These are phyloP conservation scores for Penicillium taxi DNA, from an alignment of 495 filamentous ascomycete species.

Conservation along the genomic window DNA sequence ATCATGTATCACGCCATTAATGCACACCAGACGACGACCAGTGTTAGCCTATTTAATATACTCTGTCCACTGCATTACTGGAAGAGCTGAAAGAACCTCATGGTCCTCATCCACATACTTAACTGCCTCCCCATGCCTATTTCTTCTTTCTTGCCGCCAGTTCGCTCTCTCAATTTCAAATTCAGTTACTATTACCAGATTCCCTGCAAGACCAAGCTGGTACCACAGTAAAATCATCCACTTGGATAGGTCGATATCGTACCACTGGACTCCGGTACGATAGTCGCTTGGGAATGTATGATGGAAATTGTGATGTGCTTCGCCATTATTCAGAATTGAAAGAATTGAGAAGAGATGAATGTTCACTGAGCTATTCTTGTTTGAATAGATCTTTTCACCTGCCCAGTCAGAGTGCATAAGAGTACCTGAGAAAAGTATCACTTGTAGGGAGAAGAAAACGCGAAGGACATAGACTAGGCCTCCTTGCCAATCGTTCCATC, in stretches of 20 bases:
- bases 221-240: constrained; percentile 22
- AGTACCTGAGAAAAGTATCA: constrained; percentile 27
- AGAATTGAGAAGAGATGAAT: constrained; percentile 17
- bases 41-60: neutral
- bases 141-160: neutral
- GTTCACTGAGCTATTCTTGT: constrained; percentile 17
- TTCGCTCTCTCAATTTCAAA: constrained; percentile 16
- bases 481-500: too few species aligned
- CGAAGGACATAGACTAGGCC: neutral
- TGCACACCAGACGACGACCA: neutral
- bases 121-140: too few species aligned
- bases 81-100: too few species aligned
- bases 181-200: constrained; percentile 15
- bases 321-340: constrained; percentile 20
- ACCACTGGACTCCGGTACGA: constrained; percentile 24
- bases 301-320: constrained; percentile 29
- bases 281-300: constrained; percentile 27
- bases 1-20: constrained; percentile 5
- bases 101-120: too few species aligned
- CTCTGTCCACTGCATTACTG: constrained; percentile 1
- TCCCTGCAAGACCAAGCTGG: constrained; percentile 15
- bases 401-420: constrained; percentile 27
- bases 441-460: constrained; percentile 10
- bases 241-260: constrained; percentile 21
- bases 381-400: constrained; percentile 22